Conservation (phyloP, 2,329 filamentous ascomycete species). For the Hortaea sp. region DNA sequence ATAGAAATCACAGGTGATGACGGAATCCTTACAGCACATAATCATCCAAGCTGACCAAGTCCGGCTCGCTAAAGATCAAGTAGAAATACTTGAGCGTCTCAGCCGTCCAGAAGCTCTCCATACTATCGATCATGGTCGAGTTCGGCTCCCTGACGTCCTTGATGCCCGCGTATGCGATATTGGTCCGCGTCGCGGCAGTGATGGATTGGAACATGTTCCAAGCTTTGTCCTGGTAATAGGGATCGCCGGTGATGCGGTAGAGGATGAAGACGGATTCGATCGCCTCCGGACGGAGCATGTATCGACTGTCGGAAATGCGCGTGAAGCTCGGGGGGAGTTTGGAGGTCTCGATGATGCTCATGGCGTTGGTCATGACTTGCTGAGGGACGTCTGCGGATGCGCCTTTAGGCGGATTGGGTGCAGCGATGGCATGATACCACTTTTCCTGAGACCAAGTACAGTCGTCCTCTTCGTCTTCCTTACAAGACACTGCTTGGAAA, state of each 20-base stretch:
- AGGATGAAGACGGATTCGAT: slow-evolving; percentile 52
- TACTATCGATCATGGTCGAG: slow-evolving; percentile 26
- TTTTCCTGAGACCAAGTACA: slow-evolving; percentile 3
- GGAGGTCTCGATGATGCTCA: slow-evolving; percentile 35
- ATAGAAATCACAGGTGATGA: neutral
- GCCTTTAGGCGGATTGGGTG: neutral
- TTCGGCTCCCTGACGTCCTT: slow-evolving; percentile 29
- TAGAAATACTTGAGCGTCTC: slow-evolving; percentile 42
- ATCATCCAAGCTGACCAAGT: slow-evolving; percentile 35
- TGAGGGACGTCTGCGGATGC: neutral
- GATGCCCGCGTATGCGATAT: slow-evolving; percentile 38
- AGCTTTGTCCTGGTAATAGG: slow-evolving; percentile 33
- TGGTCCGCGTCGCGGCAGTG: slow-evolving; percentile 31
- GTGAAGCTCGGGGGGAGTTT: slow-evolving; percentile 35
- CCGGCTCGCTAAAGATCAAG: slow-evolving; percentile 31
- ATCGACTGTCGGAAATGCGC: slow-evolving; percentile 33
- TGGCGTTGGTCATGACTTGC: neutral
- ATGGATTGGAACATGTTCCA: slow-evolving; percentile 43
- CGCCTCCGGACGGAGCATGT: slow-evolving; percentile 44
- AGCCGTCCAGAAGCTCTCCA: slow-evolving; percentile 42
- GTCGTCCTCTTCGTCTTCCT: slow-evolving; percentile 36
- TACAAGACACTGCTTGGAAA: slow-evolving; percentile 34
- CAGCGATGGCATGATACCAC: slow-evolving; percentile 4
- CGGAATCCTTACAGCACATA: slow-evolving; percentile 29
- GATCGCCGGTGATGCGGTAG: slow-evolving; percentile 49